Evolutionary conservation across 192 early-diverging fungal genomes (phyloP), one percentile per base, ranked within the genome.

Genomic region (Backusella psychrophila): DNA sequence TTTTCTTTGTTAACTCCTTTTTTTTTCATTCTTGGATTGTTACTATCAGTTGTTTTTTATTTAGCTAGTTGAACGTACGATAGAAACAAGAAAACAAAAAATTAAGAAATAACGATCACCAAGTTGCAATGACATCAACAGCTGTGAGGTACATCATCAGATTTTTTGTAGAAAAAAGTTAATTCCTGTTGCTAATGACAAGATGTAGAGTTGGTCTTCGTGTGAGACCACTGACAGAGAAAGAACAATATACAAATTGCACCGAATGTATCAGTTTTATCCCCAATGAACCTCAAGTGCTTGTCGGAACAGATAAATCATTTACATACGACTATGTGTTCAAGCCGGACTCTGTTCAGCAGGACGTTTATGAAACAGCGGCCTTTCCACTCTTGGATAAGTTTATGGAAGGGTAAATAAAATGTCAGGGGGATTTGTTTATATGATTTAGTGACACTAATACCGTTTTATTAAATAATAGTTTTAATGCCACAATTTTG

Each of bases 401-500:
- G 31, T 90, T 95, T 66, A 69, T 95, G 7, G 92, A 95, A 83
- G 94, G 94, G 80, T 93, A 86, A 84, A 79, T 26, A n/a, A 73
- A 66, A 35, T 66, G 6, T 72, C 19, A 41, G 34, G 23, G 31
- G 38, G 15, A 59, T 67, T 39, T 63, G 21, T 63, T 63, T 63
- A n/a, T 14, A 63, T 63, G 56, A 63, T 63, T 63, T 63, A 63
- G 56, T 23, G 56, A 29, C 56, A 63, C 56, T 63, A 63, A 63
- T 29, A 63, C 2, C 26, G 9, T 63, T 63, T 56, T 44, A 31
- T 39, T 46, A 6, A 31, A 56, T 21, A 53, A 33, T 76, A 90
- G 96, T 23, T 96, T 93, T 82, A 99, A 98, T 85, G 94, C 90
- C 56, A 98, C 97, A 3, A 92, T 99, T 69, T 85, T 99, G 15